Percentiles rank a stretch among this genome's conserved stretches.
phyloP scores from a whole-genome alignment of 768 basidiomycete genomes.

The Neoboletus subvelutipes region DNA sequence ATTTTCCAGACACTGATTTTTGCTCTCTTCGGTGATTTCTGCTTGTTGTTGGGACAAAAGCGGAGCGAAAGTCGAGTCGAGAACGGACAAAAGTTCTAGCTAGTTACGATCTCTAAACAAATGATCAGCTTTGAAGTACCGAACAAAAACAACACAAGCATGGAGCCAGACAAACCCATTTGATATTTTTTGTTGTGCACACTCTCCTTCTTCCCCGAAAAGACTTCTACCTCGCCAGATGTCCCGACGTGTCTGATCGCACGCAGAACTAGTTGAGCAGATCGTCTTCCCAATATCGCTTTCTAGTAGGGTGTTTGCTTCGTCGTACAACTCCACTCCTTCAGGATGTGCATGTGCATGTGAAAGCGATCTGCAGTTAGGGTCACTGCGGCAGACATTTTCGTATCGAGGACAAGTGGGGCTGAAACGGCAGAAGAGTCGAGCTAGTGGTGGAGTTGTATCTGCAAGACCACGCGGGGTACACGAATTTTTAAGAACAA shows the following conservation, averaged over 20 bases:
- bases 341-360: slow-evolving; percentile 69
- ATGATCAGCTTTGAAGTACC: slow-evolving; percentile 21
- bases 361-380: slow-evolving; percentile 73
- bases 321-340: slow-evolving; percentile 63
- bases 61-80: slow-evolving; percentile 63
- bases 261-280: slow-evolving; percentile 67
- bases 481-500: slow-evolving; percentile 28
- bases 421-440: background rate
- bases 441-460: slow-evolving; percentile 3
- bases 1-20: slow-evolving; percentile 38
- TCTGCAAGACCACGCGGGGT: slow-evolving; percentile 3
- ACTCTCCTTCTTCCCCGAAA: slow-evolving; percentile 58
- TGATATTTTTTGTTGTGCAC: slow-evolving; percentile 55
- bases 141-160: slow-evolving; percentile 7
- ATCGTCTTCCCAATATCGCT: slow-evolving; percentile 67
- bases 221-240: slow-evolving; percentile 61
- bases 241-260: slow-evolving; percentile 73
- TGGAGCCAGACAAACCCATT: slow-evolving; percentile 50
- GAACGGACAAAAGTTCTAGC: slow-evolving; percentile 75
- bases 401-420: slow-evolving; percentile 3
- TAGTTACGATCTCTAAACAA: slow-evolving; percentile 74
- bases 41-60: slow-evolving; percentile 28
- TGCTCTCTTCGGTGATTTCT: slow-evolving; percentile 35
- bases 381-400: slow-evolving; percentile 53
- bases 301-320: slow-evolving; percentile 66